Evolutionary conservation across 176 grass and related monocot species (phyloP).

Genomic region (Calamus simplicifolius): DNA sequence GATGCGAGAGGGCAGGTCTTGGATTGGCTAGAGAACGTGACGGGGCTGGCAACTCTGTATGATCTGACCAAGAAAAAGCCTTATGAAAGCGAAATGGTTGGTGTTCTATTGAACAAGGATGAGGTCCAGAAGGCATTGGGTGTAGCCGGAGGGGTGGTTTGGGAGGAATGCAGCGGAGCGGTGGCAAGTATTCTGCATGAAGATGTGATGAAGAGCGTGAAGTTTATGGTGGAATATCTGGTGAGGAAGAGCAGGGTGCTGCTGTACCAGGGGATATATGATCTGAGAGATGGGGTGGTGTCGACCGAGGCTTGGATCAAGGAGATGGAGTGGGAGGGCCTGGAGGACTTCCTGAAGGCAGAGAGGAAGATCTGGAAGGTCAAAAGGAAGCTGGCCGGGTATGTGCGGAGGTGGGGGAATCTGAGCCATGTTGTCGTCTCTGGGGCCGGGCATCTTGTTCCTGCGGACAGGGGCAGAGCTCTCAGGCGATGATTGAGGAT

Average conservation of each 20-base stretch:
- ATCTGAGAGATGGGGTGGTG: conserved; percentile 35
- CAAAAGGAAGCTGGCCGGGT: conserved; percentile 21
- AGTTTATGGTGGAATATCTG: conserved; percentile 43
- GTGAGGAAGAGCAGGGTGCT: conserved; percentile 30
- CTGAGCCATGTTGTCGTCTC: conserved; percentile 29
- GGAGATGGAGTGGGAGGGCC: conserved; percentile 26
- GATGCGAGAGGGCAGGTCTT: conserved; percentile 20
- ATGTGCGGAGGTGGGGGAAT: conserved; percentile 24
- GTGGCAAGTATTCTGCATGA: conserved; percentile 20
- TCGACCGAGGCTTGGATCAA: conserved; percentile 38
- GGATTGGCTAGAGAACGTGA: conserved; percentile 19
- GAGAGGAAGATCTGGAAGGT: conserved; percentile 32
- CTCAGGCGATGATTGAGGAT: conserved; percentile 71
- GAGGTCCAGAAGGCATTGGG: conserved; percentile 42
- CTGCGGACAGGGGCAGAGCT: conserved; percentile 27
- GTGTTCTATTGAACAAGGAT: conserved; percentile 32
- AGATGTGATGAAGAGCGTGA: conserved; percentile 68
- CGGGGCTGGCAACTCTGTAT: conserved; percentile 31
- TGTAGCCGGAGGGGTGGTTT: conserved; percentile 7
- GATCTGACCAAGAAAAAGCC: conserved; percentile 33
- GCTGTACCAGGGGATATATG: conserved; percentile 44
- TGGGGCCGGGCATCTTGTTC: conserved; percentile 36
- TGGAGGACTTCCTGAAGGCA: conserved; percentile 22
- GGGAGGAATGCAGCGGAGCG: conserved; percentile 26
- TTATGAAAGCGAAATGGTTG: conserved; percentile 20